Base-by-base conservation (phyloP, 208 protist species). In the Crithidia sp. region DNA sequence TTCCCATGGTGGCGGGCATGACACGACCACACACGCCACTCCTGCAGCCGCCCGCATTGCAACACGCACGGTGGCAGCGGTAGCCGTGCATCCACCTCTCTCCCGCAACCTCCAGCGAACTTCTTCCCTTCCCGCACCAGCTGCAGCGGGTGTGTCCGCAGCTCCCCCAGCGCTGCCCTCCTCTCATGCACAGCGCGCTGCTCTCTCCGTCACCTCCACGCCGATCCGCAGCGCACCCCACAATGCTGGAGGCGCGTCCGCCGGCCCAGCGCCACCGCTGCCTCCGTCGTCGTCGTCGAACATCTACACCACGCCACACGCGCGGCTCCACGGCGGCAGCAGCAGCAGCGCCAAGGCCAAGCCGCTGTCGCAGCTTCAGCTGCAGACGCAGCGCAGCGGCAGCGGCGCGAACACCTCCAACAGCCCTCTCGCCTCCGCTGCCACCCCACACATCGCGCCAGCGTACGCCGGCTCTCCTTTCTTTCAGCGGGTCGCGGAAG, bases 401-500 rank as follows among this genome's bases (percentile, higher is more conserved):
- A 2, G 68, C 64, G 36, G 28, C 57, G 62, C 43, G n/a, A 37
- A 59, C 43, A 37, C 37, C 56, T 47, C 40, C 19, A 61, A 39
- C 58, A 61, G 62, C 62, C 60, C 63, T 3, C 5, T 64, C n/a
- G 7, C 41, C 49, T 69, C 55, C 17, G 17, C 57, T 4, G 67
- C 49, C 1, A 43, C 36, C 0, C 73, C 56, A 7, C 67, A 63
- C 57, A 71, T 63, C 37, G 12, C 67, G 7, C 4, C 19, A 8
- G 54, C 40, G 50, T 63, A 64, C 56, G 17, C 55, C 9, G 10
- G 65, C 12, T 80, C 68, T 2, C 68, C 67, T 2, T 74, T 80
- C 47, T 80, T 80, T 37, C 68, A 80, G 55, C 68, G 67, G 7
- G 67, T 74, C 9, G 17, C 4, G 36, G 72, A 63, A 16, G 14